Percentiles rank a stretch among this genome's conserved stretches.
These are phyloP conservation scores for Capsicum baccatum DNA, from an alignment of 257 asterid species.

Conservation along the genomic window DNA sequence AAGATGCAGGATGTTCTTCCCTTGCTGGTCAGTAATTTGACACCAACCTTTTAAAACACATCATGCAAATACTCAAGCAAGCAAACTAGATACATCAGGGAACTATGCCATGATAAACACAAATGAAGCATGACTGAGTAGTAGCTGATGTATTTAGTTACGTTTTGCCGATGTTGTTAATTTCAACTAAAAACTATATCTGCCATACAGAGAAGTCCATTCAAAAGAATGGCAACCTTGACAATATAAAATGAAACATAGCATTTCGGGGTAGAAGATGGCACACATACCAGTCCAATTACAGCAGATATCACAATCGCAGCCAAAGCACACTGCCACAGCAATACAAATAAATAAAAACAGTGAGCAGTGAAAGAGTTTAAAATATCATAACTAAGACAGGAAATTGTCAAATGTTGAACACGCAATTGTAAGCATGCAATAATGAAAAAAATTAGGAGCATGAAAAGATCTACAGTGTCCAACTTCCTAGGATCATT, in stretches of 20 bases:
- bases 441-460: neutral
- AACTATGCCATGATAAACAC: constrained; percentile 10
- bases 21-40: neutral
- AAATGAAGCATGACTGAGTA: constrained; percentile 15
- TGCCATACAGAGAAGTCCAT: neutral
- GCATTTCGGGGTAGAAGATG: constrained; percentile 26
- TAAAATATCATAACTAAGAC: neutral
- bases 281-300: constrained; percentile 85
- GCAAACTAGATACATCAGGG: neutral
- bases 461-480: neutral
- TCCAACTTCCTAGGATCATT: neutral
- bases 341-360: constrained; percentile 10
- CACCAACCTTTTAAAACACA: neutral
- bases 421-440: constrained; percentile 6
- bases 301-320: constrained; percentile 99
- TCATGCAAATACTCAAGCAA: neutral
- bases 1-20: constrained; percentile 1
- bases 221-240: constrained; percentile 15
- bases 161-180: neutral
- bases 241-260: constrained; percentile 18
- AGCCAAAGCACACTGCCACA: constrained; percentile 86
- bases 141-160: constrained; percentile 5
- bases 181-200: constrained; percentile 18
- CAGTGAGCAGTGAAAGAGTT: neutral
- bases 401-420: constrained; percentile 14